These are phyloP conservation scores for Rhinocladiella similis DNA, from an alignment of 2,329 filamentous ascomycete genomes.

Conservation along the genomic window DNA sequence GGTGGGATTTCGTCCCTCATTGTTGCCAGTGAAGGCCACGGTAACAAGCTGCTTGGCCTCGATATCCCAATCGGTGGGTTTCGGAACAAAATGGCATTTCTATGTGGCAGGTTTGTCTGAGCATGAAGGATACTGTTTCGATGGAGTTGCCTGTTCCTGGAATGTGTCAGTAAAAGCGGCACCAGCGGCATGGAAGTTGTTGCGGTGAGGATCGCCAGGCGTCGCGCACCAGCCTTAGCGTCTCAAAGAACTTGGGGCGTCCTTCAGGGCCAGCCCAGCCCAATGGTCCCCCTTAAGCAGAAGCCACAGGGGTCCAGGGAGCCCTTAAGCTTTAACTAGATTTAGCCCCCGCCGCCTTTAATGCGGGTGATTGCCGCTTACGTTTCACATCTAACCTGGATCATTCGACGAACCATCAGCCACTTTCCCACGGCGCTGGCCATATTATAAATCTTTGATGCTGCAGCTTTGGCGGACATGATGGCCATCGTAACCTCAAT, in stretches of 20 bases:
- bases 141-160: neutral
- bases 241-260: too few species aligned
- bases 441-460: constrained; percentile 7
- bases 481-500: constrained; percentile 3
- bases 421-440: neutral
- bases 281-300: too few species aligned
- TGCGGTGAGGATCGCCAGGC: neutral
- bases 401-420: too few species aligned
- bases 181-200: neutral
- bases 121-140: neutral
- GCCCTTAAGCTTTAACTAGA: too few species aligned
- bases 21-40: neutral
- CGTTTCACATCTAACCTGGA: too few species aligned
- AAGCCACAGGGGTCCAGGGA: neutral
- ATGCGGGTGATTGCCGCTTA: neutral
- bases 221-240: too few species aligned
- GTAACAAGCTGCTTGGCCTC: too few species aligned
- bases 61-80: too few species aligned
- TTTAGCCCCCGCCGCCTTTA: neutral
- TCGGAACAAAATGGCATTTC: too few species aligned
- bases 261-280: too few species aligned
- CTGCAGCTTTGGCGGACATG: neutral
- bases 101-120: neutral
- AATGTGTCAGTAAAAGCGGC: neutral
- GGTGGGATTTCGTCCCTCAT: constrained; percentile 3